Evolutionary conservation across 208 protist species (phyloP).

Genomic region (Leishmania guyanensis): DNA sequence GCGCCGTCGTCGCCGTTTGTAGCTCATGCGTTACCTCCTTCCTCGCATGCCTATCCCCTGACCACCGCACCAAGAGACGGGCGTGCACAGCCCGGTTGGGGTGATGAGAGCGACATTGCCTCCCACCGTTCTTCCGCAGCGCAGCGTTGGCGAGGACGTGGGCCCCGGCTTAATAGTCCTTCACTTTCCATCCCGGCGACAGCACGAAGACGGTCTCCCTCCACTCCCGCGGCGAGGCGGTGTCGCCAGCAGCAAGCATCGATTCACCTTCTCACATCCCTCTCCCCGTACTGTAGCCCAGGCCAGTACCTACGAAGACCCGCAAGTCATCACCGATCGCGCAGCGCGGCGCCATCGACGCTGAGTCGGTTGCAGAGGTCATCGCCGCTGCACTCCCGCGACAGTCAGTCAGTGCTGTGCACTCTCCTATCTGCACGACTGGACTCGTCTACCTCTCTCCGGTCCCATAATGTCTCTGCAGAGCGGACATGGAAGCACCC

Average conservation of each 20-base stretch:
- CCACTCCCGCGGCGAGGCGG: background rate
- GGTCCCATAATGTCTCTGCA: background rate
- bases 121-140: background rate
- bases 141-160: background rate
- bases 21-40: background rate
- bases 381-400: background rate
- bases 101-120: background rate
- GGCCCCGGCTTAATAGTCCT: background rate
- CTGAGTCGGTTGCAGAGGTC: background rate
- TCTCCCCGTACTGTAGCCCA: constrained; percentile 1
- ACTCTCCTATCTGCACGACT: background rate
- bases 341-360: background rate
- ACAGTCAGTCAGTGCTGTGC: background rate
- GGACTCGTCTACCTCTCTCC: background rate
- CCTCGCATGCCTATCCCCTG: background rate
- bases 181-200: background rate
- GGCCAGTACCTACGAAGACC: background rate
- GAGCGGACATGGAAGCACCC: background rate
- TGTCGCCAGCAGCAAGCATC: background rate
- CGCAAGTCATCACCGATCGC: background rate
- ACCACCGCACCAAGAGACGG: background rate
- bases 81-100: background rate
- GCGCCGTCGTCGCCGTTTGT: constrained; percentile 1
- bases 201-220: too few species aligned
- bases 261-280: background rate